Percentiles rank a stretch among this genome's conserved stretches.
These are phyloP conservation scores for Cicer judaicum DNA, from an alignment of 306 rosid genomes.

Conservation along the genomic window DNA sequence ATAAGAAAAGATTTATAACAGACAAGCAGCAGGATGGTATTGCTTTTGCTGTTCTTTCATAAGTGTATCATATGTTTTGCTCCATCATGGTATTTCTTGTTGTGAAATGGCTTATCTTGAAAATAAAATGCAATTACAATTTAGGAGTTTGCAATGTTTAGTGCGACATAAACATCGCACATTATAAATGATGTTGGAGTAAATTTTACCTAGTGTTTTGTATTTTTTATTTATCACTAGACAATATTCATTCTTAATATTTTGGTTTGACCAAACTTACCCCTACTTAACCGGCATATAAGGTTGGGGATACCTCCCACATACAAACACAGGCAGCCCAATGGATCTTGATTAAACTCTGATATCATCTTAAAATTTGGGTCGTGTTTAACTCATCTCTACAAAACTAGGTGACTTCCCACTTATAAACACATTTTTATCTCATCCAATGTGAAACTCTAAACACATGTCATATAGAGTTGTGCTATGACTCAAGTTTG, in stretches of 20 bases:
- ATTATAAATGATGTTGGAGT: not conserved
- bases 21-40: slow-evolving; percentile 59
- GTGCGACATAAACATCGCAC: not conserved
- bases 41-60: slow-evolving; percentile 23
- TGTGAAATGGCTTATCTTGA: slow-evolving; percentile 10
- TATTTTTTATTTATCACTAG: not conserved
- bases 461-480: not conserved
- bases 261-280: too few relatives aligned
- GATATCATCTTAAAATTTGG: too few relatives aligned
- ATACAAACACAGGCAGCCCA: too few relatives aligned
- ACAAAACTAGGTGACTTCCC: too few relatives aligned
- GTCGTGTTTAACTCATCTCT: too few relatives aligned
- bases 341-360: too few relatives aligned
- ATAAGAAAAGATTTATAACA: slow-evolving; percentile 43
- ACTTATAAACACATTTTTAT: too few relatives aligned
- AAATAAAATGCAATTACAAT: not conserved
- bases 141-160: slow-evolving; percentile 9
- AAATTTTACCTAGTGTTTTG: not conserved
- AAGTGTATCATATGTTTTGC: slow-evolving; percentile 20
- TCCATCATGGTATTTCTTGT: slow-evolving; percentile 24
- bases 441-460: too few relatives aligned
- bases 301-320: too few relatives aligned
- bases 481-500: not conserved
- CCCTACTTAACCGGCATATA: too few relatives aligned
- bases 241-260: not conserved